A percentile compares a stretch with the other conserved stretches of the same genome.
Evolutionary conservation across 2,329 filamentous ascomycete species (phyloP).

Genomic region (Camillea tinctor): DNA sequence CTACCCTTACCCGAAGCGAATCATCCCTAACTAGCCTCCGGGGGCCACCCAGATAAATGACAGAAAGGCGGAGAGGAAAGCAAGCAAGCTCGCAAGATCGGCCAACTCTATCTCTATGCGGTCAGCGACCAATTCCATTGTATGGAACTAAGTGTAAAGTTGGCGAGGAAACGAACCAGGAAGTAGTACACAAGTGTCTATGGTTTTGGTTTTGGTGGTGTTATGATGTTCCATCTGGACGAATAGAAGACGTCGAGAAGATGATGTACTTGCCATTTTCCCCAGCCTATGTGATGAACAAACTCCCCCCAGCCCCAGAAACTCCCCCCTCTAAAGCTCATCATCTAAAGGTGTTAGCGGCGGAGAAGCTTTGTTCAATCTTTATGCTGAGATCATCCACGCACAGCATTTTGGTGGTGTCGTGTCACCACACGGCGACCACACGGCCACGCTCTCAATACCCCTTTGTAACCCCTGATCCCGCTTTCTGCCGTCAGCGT

Average conservation of each 20-base stretch:
- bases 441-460: slow-evolving; percentile 18
- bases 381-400: slow-evolving; percentile 19
- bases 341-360: slow-evolving; percentile 5
- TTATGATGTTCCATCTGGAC: neutral
- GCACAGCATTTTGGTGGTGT: slow-evolving; percentile 6
- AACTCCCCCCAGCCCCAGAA: no score
- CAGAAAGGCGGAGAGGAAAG: slow-evolving; percentile 2
- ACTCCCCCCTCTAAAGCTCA: slow-evolving; percentile 4
- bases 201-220: neutral
- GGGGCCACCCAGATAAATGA: neutral
- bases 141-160: neutral
- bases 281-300: slow-evolving; percentile 9
- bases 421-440: slow-evolving; percentile 24
- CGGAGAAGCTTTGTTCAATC: slow-evolving; percentile 5
- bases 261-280: neutral
- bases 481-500: slow-evolving; percentile 23
- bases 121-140: neutral
- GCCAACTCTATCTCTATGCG: neutral
- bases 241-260: slow-evolving; percentile 3
- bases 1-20: neutral
- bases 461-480: slow-evolving; percentile 14
- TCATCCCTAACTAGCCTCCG: neutral
- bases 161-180: neutral
- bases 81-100: neutral
- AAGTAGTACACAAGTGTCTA: neutral